phyloP scores from a whole-genome alignment of 2,329 filamentous ascomycete species.

The Didymella arachidicola region DNA sequence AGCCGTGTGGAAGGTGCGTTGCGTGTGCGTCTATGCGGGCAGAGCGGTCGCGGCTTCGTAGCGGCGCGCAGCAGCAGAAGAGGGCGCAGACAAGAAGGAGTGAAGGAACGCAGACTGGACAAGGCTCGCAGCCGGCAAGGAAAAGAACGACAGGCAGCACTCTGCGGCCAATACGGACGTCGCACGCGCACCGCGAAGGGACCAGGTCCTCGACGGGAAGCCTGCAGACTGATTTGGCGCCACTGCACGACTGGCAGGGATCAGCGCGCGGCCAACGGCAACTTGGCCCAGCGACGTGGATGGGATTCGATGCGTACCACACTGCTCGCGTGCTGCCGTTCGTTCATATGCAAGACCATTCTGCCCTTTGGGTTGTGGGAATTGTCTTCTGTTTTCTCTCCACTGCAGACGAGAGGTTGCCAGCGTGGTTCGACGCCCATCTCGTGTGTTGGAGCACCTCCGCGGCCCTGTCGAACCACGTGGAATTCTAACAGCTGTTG shows the following conservation, averaged over 20 bases:
- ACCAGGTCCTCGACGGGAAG: slow-evolving; percentile 16
- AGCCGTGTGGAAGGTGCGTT: background rate
- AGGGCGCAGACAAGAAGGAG: background rate
- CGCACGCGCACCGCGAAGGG: slow-evolving; percentile 25
- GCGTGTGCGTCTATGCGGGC: background rate
- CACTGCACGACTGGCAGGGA: slow-evolving; percentile 32
- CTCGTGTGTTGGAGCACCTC: background rate
- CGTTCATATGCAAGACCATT: background rate
- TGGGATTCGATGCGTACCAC: background rate
- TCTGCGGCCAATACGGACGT: slow-evolving; percentile 27
- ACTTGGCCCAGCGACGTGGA: slow-evolving; percentile 3
- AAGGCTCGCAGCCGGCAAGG: background rate
- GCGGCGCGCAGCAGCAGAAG: background rate
- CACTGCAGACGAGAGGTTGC: background rate
- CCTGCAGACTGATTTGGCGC: slow-evolving; percentile 31
- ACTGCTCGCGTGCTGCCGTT: background rate
- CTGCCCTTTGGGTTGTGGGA: background rate
- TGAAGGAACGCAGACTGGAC: background rate
- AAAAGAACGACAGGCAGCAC: slow-evolving; percentile 27
- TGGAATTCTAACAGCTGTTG: background rate
- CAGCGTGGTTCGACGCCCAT: background rate
- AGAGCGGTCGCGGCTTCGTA: background rate
- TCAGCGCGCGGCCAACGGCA: slow-evolving; percentile 11
- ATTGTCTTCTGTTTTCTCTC: background rate
- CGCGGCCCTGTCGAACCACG: background rate